Conservation (phyloP, 176 grass and related monocot genomes). For the Tillandsia leiboldiana region DNA sequence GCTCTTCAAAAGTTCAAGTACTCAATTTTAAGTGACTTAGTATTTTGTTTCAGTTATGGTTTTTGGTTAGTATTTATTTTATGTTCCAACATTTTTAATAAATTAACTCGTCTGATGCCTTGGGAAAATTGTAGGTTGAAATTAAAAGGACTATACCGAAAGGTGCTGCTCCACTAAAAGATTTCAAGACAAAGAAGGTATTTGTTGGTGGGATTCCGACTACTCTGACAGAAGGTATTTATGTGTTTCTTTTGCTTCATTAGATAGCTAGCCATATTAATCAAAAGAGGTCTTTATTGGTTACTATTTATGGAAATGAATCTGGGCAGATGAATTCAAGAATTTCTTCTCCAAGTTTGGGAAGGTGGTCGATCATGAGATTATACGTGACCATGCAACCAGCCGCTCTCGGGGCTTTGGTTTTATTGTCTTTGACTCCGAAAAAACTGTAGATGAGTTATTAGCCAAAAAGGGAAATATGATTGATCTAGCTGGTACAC, state of each 20-base stretch:
- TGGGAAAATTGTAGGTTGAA: constrained; percentile 51
- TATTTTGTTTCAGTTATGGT: no score
- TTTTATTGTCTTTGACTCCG: constrained; percentile 83
- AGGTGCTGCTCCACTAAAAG: constrained; percentile 71
- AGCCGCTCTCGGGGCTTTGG: constrained; percentile 73
- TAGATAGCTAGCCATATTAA: not conserved
- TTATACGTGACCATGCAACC: constrained; percentile 71
- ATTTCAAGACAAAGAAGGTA: constrained; percentile 89
- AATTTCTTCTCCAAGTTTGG: constrained; percentile 82
- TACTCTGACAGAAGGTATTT: constrained; percentile 58
- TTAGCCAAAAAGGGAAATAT: constrained; percentile 90
- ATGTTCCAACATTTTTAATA: not conserved
- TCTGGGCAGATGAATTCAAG: constrained; percentile 69
- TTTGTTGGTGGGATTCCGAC: constrained; percentile 78
- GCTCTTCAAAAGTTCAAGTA: no score
- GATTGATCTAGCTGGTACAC: constrained; percentile 84
- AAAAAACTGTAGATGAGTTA: constrained; percentile 84
- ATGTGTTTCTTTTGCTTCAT: not conserved
- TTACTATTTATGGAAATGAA: constrained; percentile 7
- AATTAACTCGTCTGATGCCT: not conserved
- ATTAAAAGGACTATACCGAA: constrained; percentile 95
- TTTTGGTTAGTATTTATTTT: no score
- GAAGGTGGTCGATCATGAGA: constrained; percentile 69
- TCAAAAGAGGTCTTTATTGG: not conserved
- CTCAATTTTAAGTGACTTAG: no score